These are phyloP conservation scores for Pseudomonodictys pantanalensis DNA, from an alignment of 495 filamentous ascomycete genomes.

Conservation along the genomic window DNA sequence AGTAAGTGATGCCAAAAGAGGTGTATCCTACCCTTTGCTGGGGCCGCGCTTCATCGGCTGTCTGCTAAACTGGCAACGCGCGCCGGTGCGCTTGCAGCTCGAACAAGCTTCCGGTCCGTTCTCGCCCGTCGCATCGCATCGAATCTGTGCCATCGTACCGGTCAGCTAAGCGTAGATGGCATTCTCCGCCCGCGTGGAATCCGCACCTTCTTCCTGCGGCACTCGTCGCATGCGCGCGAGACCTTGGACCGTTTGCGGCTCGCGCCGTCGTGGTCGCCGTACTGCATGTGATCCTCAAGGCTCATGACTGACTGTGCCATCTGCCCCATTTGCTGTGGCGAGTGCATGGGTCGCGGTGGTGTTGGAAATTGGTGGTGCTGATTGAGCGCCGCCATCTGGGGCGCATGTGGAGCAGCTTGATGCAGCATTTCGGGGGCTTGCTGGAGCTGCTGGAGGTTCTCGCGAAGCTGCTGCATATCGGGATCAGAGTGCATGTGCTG, in stretches of 20 bases:
- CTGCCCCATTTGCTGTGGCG: constrained; percentile 34
- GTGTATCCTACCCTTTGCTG: constrained; percentile 73
- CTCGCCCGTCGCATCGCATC: constrained; percentile 85
- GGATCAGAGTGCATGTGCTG: constrained; percentile 24
- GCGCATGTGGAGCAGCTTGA: constrained; percentile 9
- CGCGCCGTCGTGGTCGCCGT: constrained; percentile 25
- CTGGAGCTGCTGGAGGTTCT: constrained; percentile 28
- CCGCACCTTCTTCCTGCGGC: constrained; percentile 81
- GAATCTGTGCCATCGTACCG: constrained; percentile 60
- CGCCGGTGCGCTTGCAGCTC: constrained; percentile 75
- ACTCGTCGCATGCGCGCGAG: constrained; percentile 92
- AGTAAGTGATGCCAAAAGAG: background rate
- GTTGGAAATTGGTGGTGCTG: constrained; percentile 28
- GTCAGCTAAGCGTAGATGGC: too few species aligned
- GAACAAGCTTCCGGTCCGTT: constrained; percentile 75
- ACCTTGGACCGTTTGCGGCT: constrained; percentile 80
- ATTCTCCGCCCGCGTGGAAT: too few species aligned
- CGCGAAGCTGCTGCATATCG: constrained; percentile 27
- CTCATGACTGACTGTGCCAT: constrained; percentile 33
- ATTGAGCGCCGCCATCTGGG: constrained; percentile 20
- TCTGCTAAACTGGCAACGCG: constrained; percentile 82
- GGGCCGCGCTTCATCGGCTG: constrained; percentile 94
- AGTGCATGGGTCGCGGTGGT: constrained; percentile 30
- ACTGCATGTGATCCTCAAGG: constrained; percentile 21
- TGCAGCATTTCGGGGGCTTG: constrained; percentile 17